Evolutionary conservation across 2,329 filamentous ascomycete species (phyloP).

Genomic region (Albifimbria verrucaria): DNA sequence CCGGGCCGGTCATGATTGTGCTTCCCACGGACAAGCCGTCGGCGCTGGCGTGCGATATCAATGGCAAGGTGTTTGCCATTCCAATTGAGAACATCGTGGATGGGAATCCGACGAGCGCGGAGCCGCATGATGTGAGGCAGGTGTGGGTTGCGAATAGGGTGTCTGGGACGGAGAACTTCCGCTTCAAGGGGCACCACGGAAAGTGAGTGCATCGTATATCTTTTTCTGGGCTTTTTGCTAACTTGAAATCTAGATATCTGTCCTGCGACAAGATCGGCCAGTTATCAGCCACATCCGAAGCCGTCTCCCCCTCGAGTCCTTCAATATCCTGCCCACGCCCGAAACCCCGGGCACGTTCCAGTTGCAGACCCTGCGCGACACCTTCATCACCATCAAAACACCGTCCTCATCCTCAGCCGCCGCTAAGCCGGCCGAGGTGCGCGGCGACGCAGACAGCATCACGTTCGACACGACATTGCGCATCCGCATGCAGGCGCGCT

Average conservation of each 20-base stretch:
- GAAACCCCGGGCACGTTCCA: conserved; percentile 70
- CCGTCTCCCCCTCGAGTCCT: conserved; percentile 81
- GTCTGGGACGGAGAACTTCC: conserved; percentile 74
- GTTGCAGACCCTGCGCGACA: conserved; percentile 69
- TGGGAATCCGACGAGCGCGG: conserved; percentile 74
- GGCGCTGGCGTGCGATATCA: conserved; percentile 80
- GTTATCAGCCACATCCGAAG: conserved; percentile 73
- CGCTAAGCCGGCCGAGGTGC: conserved; percentile 58
- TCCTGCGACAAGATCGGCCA: conserved; percentile 81
- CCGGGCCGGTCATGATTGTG: conserved; percentile 79
- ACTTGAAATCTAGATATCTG: conserved; percentile 64
- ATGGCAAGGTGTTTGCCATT: conserved; percentile 81
- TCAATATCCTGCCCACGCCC: conserved; percentile 61
- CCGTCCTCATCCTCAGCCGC: conserved; percentile 37
- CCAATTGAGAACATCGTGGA: conserved; percentile 86
- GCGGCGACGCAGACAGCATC: conserved; percentile 69
- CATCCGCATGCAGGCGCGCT: conserved; percentile 91
- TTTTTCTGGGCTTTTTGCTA: conserved; percentile 1
- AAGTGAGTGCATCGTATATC: conserved; percentile 47
- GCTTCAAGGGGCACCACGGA: conserved; percentile 88
- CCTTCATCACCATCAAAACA: conserved; percentile 63
- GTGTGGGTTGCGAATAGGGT: conserved; percentile 90
- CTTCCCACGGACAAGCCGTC: conserved; percentile 71
- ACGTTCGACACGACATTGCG: conserved; percentile 70
- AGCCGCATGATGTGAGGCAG: conserved; percentile 93